phyloP scores from a whole-genome alignment of 1,139 yeast genomes.

The Taphrina deformans region DNA sequence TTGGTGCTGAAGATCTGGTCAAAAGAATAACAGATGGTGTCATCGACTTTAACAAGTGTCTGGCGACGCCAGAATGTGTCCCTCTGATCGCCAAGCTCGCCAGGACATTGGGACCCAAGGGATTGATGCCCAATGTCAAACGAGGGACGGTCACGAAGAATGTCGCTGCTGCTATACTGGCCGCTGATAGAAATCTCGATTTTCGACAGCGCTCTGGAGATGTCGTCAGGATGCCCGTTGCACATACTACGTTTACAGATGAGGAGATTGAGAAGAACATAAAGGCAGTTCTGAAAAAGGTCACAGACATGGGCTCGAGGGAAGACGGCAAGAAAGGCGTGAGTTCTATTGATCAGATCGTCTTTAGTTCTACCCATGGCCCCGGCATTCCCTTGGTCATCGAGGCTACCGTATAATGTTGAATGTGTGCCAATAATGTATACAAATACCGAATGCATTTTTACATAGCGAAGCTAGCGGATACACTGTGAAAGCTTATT shows the following conservation, averaged over 20 bases:
- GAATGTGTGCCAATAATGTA: neutral
- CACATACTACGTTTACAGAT: slow-evolving; percentile 64
- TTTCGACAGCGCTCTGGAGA: slow-evolving; percentile 62
- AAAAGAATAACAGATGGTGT: slow-evolving; percentile 55
- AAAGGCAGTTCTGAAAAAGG: slow-evolving; percentile 61
- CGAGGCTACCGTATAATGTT: neutral
- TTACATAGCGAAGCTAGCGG: neutral
- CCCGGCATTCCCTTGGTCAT: slow-evolving; percentile 57
- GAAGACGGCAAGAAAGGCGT: slow-evolving; percentile 64
- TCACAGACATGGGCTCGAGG: slow-evolving; percentile 45
- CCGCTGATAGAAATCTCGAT: slow-evolving; percentile 58
- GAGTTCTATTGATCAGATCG: slow-evolving; percentile 68
- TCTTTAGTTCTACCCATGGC: slow-evolving; percentile 70
- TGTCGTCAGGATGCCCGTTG: slow-evolving; percentile 27
- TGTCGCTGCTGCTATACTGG: slow-evolving; percentile 49
- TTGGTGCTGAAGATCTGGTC: slow-evolving; percentile 36
- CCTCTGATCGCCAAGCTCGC: slow-evolving; percentile 65
- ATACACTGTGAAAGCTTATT: neutral
- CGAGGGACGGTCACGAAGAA: slow-evolving; percentile 81
- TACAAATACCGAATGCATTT: neutral
- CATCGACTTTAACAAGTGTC: slow-evolving; percentile 70
- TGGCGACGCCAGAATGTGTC: slow-evolving; percentile 81
- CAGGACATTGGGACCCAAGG: slow-evolving; percentile 79
- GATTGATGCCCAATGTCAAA: slow-evolving; percentile 83
- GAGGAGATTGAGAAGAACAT: slow-evolving; percentile 72